Evolutionary conservation across 2,329 filamentous ascomycete species (phyloP).

Genomic region (Ploettnerulaceae sp.): DNA sequence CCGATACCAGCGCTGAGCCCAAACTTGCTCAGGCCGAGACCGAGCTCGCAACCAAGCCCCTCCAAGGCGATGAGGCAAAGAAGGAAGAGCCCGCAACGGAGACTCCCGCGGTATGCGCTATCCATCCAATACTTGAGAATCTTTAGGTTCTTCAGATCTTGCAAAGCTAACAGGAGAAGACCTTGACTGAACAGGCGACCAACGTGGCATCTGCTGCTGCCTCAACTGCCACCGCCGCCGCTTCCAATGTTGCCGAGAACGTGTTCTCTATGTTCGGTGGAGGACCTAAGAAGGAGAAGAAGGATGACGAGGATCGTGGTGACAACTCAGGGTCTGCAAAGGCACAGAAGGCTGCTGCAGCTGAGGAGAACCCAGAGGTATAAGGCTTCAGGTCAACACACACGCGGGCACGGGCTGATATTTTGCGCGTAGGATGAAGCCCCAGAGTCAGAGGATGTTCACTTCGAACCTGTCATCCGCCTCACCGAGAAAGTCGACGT

Average conservation of each 20-base stretch:
- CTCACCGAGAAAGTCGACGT: constrained; percentile 95
- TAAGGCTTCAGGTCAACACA: constrained; percentile 1
- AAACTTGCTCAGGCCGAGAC: constrained; percentile 40
- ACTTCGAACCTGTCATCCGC: constrained; percentile 95
- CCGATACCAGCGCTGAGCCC: constrained; percentile 35
- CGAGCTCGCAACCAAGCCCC: constrained; percentile 38
- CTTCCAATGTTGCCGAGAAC: constrained; percentile 45
- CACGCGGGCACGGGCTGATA: constrained; percentile 16
- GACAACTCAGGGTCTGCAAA: constrained; percentile 88
- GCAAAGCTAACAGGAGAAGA: constrained; percentile 25
- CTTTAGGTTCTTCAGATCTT: neutral
- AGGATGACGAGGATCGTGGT: constrained; percentile 72
- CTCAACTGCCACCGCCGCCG: constrained; percentile 38
- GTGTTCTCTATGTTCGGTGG: constrained; percentile 99
- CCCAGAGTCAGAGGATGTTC: constrained; percentile 84
- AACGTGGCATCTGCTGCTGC: constrained; percentile 37
- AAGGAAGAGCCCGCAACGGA: constrained; percentile 25
- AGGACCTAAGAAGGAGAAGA: constrained; percentile 94
- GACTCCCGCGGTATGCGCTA: constrained; percentile 24
- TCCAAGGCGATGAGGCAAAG: constrained; percentile 14
- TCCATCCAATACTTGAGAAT: neutral
- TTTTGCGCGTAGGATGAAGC: constrained; percentile 54
- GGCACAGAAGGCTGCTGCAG: constrained; percentile 56
- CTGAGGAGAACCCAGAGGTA: constrained; percentile 36
- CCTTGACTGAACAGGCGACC: constrained; percentile 33